Percentiles rank a stretch among this genome's conserved stretches.
Conservation (phyloP, 495 filamentous ascomycete genomes). For the Neurospora sp. region DNA sequence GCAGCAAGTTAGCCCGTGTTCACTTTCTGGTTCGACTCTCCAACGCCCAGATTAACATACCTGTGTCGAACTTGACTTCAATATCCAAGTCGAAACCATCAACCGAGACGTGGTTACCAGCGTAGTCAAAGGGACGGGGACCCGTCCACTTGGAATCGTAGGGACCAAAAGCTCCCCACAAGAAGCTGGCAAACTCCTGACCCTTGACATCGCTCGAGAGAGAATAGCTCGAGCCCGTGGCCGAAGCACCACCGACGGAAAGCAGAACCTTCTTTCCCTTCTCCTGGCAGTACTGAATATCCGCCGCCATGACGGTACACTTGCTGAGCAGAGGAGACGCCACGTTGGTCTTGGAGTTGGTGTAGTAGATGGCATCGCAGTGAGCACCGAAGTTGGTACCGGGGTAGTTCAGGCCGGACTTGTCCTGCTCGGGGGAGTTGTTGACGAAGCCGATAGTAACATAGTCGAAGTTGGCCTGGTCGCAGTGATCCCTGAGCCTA, state of each 20-base stretch:
- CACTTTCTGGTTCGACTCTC: not conserved
- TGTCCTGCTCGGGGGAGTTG: slow-evolving; percentile 28
- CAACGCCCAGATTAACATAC: not conserved
- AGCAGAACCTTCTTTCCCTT: slow-evolving; percentile 56
- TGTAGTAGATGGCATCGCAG: slow-evolving; percentile 24
- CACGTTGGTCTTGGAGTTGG: slow-evolving; percentile 17
- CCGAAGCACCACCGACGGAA: slow-evolving; percentile 46
- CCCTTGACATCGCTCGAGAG: slow-evolving; percentile 42
- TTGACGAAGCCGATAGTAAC: slow-evolving; percentile 35
- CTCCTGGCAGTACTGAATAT: slow-evolving; percentile 53
- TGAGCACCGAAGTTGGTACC: slow-evolving; percentile 33
- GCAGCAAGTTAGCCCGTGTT: not conserved
- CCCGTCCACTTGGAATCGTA: slow-evolving; percentile 23
- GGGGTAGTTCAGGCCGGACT: slow-evolving; percentile 23
- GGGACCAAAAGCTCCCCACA: slow-evolving; percentile 61
- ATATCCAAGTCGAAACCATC: slow-evolving; percentile 68
- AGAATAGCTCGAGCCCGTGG: slow-evolving; percentile 25
- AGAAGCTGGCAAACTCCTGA: slow-evolving; percentile 46
- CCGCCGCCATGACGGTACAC: slow-evolving; percentile 33
- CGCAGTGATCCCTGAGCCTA: slow-evolving; percentile 22
- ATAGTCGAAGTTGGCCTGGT: slow-evolving; percentile 25
- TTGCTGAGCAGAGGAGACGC: slow-evolving; percentile 27
- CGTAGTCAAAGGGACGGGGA: slow-evolving; percentile 51
- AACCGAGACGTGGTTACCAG: slow-evolving; percentile 28
- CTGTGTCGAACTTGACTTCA: slow-evolving; percentile 31